Evolutionary conservation across 176 grass and related monocot species (phyloP), one percentile per base, ranked within the genome.

Genomic region (Ananas comosus): DNA sequence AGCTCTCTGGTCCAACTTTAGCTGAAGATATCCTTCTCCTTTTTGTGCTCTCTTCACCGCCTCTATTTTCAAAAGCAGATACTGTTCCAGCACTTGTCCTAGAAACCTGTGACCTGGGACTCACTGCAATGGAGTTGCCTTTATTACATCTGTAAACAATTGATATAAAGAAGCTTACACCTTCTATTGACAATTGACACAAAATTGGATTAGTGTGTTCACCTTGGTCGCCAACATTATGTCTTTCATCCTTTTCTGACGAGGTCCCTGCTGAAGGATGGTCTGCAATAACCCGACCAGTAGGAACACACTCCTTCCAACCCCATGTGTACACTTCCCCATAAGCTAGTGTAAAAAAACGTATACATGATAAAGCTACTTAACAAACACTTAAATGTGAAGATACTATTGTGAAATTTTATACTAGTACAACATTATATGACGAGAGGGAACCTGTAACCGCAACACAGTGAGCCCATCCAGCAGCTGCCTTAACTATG

Each of bases 271-370:
- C 84, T 28, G 80, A 74, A 51, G 81, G 77, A 57, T 88, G 78
- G 47, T 88, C 87, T 10, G 82, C 74, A 21, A 88, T 54, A 51
- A 91, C 63, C 70, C 90, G 81, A 13, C 87, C 95, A 78, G 85
- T 88, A 28, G 95, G 95, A 16, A 99, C 95, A 76, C 95, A 99
- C 76, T 99, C 95, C 86, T 94, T 99, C 95, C 95, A 99, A 74
- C 95, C 95, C 95, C 95, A 99, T 68, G 95, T 91, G 53, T 99
- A 99, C 21, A 99, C 85, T 69, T 88, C 87, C 47, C 95, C 95
- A 81, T 77, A 74, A 84, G 81, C 95, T 99, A 78, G 67, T 83
- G 51, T 25, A 81, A 64, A 74, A 74, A 72, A 79, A 67, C 23
- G 51, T 70, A 63, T 21, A 54, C 59, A 77, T 74, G 69, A 74